Evolutionary conservation across 805 yeast genomes (phyloP), one percentile per base, ranked within the genome.

Genomic region (Yarrowia sp.): DNA sequence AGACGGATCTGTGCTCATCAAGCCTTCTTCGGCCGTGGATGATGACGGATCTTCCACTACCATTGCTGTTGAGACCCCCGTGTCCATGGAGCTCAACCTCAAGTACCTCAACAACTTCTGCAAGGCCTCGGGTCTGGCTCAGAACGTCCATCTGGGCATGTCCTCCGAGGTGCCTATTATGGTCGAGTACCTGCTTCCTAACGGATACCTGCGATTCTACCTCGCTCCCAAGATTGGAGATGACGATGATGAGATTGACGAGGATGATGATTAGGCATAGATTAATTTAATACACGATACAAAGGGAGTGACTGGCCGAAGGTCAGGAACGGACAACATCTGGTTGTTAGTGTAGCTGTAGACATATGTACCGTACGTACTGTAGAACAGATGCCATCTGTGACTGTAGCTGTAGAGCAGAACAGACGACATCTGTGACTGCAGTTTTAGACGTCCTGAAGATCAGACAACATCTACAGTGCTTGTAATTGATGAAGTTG

Each of bases 211-310:
- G 79, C 89, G 97, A 79, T 95, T 90, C 86, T 95, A 91, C 86
- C 85, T 95, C 79, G 99, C 99, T 74, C 99, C 99, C 70, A 94
- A 95, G 85, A 92, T 95, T 78, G 97, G 90, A 73, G 98, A 93
- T 72, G 97, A 91, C 72, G 95, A 90, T 72, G 70, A 52, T 5
- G 68, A 63, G 67, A 41, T 41, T 41, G 67, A 63, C 12, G 67
- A 63, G 67, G 55, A 63, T 10, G 67, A 63, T 15, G 67, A 49
- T n/a, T 53, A 19, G 45, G 35, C 43, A 32, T 32, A 19, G 19
- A 53, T 53, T 53, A 53, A 38, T 53, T 9, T 36, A 22, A 48
- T 22, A 26, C 32, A 26, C 32, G 32, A 46, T 42, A 19, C 14
- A 9, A 42, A 9, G 46, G 48, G n/a, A 46, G 50, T 22, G 32